Base-by-base conservation (phyloP, 2,329 filamentous ascomycete genomes). In the Simplicillium sp. region DNA sequence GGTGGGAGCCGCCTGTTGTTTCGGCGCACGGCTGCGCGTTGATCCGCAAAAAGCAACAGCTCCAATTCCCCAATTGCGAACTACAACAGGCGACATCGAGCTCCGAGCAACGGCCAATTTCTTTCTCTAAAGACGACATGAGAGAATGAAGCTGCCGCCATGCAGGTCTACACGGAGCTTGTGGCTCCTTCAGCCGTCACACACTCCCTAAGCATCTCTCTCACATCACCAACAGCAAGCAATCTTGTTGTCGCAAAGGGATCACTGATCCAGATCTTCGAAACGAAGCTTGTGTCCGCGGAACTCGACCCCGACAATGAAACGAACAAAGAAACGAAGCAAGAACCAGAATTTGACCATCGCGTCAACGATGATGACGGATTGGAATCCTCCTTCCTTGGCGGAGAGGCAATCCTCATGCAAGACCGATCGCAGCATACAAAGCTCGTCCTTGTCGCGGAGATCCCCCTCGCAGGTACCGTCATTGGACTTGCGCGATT, bases 81-180 rank as follows among this genome's bases (percentile, higher is more conserved):
- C 20, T 25, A 25, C 20, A 25, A 25, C 20, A 25, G 9, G 20
- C 20, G 20, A 25, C 20, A 25, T 25, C 20, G 5, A 25, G 20
- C 20, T 25, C 20, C 9, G 6, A 9, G 9, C 20, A 25, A 25
- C 20, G 9, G 9, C 20, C 20, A 25, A 25, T 25, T 25, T 25
- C 20, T 25, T 25, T 25, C 20, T 25, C 20, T 25, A 25, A 6
- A 25, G 20, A 9, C 20, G 20, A 9, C 20, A 25, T 25, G 20
- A 9, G 20, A 25, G 50, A 54, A 64, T 64, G 62, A 51, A 55
- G 48, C 52, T 53, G 58, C 55, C 48, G 49, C 50, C 37, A 97
- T 97, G 90, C 90, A 97, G 77, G 94, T 87, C 73, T 97, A 97
- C 68, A 89, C 87, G 57, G 92, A 98, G 73, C 74, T 98, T 61